phyloP scores from a whole-genome alignment of 768 basidiomycete genomes.

The Lactifluus subvellereus region DNA sequence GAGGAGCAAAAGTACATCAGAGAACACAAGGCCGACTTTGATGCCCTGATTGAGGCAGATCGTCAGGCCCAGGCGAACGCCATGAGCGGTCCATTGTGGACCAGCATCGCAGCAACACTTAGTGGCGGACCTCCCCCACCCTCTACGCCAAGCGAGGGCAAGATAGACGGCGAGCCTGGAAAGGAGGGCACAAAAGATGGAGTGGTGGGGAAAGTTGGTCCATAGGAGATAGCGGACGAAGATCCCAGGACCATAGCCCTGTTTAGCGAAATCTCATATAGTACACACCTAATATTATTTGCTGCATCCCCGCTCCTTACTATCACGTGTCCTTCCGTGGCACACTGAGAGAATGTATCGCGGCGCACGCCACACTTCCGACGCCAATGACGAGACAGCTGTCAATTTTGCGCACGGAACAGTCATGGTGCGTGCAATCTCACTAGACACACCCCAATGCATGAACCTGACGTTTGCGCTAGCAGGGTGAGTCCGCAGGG shows the following conservation, averaged over 20 bases:
- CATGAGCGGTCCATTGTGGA: conserved; percentile 40
- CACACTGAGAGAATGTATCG: too few species aligned
- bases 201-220: background rate
- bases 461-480: too few species aligned
- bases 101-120: conserved; percentile 11
- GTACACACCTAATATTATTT: conserved; percentile 12
- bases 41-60: conserved; percentile 47
- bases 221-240: conserved; percentile 3
- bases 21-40: conserved; percentile 46
- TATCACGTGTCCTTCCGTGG: too few species aligned
- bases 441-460: too few species aligned
- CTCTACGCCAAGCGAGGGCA: conserved; percentile 4
- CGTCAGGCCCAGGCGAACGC: conserved; percentile 43
- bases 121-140: conserved; percentile 19
- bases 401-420: conserved; percentile 4
- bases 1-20: conserved; percentile 50
- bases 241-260: background rate
- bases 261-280: background rate
- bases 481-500: conserved; percentile 1
- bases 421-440: conserved; percentile 26
- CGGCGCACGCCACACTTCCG: too few species aligned
- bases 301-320: conserved; percentile 1
- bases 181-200: background rate
- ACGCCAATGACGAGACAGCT: too few species aligned
- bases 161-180: background rate